Evolutionary conservation across 371 early-diverging fungal genomes (phyloP).

Genomic region (Actinomortierella ambigua): DNA sequence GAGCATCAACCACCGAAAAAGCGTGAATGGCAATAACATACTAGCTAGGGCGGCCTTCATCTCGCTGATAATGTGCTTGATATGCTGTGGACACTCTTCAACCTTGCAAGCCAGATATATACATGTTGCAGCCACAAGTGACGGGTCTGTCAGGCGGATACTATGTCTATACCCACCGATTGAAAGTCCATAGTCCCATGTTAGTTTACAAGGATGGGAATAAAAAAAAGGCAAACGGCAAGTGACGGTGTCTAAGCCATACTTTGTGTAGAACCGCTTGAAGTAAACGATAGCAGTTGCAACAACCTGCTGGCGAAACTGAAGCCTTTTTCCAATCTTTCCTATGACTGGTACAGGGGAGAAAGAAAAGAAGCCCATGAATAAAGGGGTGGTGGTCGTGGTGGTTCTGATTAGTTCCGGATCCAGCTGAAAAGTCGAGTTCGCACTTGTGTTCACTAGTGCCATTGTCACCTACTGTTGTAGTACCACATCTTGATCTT

Average conservation of each 20-base stretch:
- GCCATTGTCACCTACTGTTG: constrained; percentile 51
- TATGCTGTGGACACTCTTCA: constrained; percentile 88
- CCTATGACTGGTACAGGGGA: constrained; percentile 64
- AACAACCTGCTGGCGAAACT: constrained; percentile 80
- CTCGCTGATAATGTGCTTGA: constrained; percentile 77
- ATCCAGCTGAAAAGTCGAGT: constrained; percentile 4
- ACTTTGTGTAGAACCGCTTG: constrained; percentile 88
- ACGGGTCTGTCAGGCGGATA: constrained; percentile 74
- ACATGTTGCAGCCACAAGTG: constrained; percentile 79
- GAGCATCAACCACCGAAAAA: background rate
- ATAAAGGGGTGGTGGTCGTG: background rate
- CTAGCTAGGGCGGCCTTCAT: constrained; percentile 67
- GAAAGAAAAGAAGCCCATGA: background rate
- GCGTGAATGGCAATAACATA: constrained; percentile 22
- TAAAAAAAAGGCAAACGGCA: background rate
- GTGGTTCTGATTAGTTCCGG: background rate
- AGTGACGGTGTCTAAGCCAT: too few relatives aligned
- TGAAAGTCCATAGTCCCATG: too few relatives aligned
- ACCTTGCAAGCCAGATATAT: constrained; percentile 89
- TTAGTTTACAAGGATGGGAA: too few relatives aligned
- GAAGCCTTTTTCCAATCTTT: constrained; percentile 74
- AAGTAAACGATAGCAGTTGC: constrained; percentile 89
- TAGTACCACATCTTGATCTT: constrained; percentile 74
- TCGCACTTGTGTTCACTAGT: background rate
- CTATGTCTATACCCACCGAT: constrained; percentile 58